A percentile compares a stretch with the other conserved stretches of the same genome.
These are phyloP conservation scores for Calocybe gambosa DNA, from an alignment of 1,284 basidiomycete genomes.

Conservation along the genomic window DNA sequence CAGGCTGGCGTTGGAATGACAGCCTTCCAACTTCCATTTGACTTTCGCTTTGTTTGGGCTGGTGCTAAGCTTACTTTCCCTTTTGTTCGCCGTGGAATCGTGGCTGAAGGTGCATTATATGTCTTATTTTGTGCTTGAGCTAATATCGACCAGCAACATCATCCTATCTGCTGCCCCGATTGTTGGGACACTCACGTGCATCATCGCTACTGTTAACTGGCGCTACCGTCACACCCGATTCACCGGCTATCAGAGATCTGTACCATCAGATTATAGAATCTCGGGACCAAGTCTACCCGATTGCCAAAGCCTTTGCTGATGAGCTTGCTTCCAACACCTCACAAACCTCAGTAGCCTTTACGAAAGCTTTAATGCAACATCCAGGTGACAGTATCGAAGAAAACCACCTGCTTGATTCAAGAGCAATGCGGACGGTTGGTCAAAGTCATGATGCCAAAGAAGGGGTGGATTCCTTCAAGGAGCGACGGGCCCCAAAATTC, in stretches of 20 bases:
- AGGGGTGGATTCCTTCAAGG: conserved; percentile 43
- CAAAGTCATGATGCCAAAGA: conserved; percentile 38
- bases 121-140: background rate
- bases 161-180: conserved; percentile 46
- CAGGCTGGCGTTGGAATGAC: conserved; percentile 51
- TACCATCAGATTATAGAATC: conserved; percentile 43
- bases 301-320: conserved; percentile 43
- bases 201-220: conserved; percentile 46
- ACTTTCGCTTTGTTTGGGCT: conserved; percentile 49
- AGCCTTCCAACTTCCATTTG: conserved; percentile 49
- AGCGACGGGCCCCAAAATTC: conserved; percentile 40
- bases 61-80: conserved; percentile 49
- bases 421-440: conserved; percentile 36
- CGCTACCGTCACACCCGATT: conserved; percentile 36
- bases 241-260: conserved; percentile 36
- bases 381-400: conserved; percentile 44
- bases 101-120: conserved; percentile 37
- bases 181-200: conserved; percentile 47
- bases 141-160: conserved; percentile 34
- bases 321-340: conserved; percentile 48
- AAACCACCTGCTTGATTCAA: conserved; percentile 48
- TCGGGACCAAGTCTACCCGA: conserved; percentile 46
- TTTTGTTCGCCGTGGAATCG: conserved; percentile 50
- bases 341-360: conserved; percentile 41
- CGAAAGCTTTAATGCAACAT: conserved; percentile 47